A percentile compares a stretch with the other conserved stretches of the same genome.
Conservation (phyloP, 495 filamentous ascomycete genomes). For the Penicillium lagena region DNA sequence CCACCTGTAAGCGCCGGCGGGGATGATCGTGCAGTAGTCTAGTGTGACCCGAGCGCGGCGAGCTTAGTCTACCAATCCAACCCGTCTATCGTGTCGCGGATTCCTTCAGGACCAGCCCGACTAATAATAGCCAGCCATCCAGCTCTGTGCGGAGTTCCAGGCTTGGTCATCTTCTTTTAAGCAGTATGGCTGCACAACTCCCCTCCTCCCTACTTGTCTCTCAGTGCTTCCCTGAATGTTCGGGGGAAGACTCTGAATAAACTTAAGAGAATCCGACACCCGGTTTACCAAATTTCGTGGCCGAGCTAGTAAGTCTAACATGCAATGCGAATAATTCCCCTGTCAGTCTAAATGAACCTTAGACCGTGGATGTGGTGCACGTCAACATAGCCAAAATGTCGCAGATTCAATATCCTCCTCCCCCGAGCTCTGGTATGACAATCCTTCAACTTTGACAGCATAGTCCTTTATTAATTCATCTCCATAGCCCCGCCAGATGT, state of each 20-base stretch:
- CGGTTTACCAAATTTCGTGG: no score
- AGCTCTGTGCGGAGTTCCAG: no score
- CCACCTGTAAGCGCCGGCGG: conserved; percentile 14
- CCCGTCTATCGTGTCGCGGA: neutral
- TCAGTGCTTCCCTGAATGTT: no score
- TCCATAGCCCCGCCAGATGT: conserved; percentile 14
- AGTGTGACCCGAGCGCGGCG: conserved; percentile 10
- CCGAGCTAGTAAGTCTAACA: no score
- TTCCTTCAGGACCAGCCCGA: neutral
- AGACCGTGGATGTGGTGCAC: no score
- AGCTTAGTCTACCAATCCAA: conserved; percentile 4
- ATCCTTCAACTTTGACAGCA: neutral
- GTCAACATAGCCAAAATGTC: neutral
- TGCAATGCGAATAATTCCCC: no score
- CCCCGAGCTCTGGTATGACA: conserved; percentile 17
- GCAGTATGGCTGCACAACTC: no score
- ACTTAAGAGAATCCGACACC: no score
- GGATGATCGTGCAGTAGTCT: conserved; percentile 17
- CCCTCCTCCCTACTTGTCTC: no score
- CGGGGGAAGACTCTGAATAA: no score
- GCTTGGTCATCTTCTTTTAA: no score
- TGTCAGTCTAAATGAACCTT: no score
- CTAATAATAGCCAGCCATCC: conserved; percentile 10
- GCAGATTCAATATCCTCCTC: conserved; percentile 8
- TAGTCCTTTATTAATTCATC: neutral